A percentile compares a stretch with the other conserved stretches of the same genome.
phyloP scores from a whole-genome alignment of 176 grass and related monocot genomes.

The Musa acuminata region DNA sequence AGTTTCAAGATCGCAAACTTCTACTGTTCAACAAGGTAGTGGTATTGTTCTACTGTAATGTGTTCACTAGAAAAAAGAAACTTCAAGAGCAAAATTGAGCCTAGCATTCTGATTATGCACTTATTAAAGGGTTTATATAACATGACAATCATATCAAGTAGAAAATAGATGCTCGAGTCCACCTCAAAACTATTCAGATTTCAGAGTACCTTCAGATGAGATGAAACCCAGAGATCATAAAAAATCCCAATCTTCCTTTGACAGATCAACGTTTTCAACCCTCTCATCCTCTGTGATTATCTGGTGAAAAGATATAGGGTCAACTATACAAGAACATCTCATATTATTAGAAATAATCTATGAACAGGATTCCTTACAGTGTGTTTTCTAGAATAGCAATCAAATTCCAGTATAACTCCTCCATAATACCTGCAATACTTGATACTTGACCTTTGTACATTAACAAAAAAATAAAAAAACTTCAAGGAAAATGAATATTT shows the following conservation, averaged over 20 bases:
- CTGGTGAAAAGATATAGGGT: not conserved
- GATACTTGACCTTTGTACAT: not conserved
- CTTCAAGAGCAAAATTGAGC: not conserved
- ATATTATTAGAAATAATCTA: not conserved
- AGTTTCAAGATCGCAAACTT: not conserved
- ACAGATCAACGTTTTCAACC: slow-evolving; percentile 14
- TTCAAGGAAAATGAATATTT: not conserved
- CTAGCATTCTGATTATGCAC: not conserved
- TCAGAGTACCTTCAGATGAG: not conserved
- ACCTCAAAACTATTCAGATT: not conserved
- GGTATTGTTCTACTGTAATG: not conserved
- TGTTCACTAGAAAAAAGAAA: not conserved
- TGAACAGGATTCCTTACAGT: slow-evolving; percentile 3
- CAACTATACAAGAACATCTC: not conserved
- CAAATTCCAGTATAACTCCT: slow-evolving; percentile 18
- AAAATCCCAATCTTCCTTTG: slow-evolving; percentile 24
- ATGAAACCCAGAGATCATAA: not conserved
- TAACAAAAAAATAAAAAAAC: not conserved
- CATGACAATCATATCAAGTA: not conserved
- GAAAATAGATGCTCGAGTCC: not conserved
- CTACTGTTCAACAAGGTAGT: not conserved
- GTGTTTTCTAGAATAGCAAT: slow-evolving; percentile 12
- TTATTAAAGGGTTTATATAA: not conserved
- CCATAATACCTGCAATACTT: slow-evolving; percentile 19
- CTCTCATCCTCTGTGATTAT: slow-evolving; percentile 22